A percentile compares a stretch with the other conserved stretches of the same genome.
These are phyloP conservation scores for Penicillium longicatenatum DNA, from an alignment of 495 filamentous ascomycete species.

Conservation along the genomic window DNA sequence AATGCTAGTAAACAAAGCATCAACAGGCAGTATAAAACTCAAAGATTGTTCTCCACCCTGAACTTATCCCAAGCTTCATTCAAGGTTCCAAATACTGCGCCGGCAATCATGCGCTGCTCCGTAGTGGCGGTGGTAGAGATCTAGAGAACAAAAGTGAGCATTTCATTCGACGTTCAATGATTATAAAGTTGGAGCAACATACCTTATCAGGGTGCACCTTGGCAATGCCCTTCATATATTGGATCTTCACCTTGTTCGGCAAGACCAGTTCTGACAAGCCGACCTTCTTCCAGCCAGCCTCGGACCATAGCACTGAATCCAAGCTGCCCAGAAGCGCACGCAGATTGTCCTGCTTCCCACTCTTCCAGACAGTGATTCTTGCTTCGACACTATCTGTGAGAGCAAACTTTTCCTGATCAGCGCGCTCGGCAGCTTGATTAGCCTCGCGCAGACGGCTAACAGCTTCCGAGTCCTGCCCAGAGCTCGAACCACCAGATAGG, in stretches of 20 bases:
- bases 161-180: not conserved
- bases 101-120: slow-evolving; percentile 91
- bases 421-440: slow-evolving; percentile 78
- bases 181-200: slow-evolving; percentile 29
- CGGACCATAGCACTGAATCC: slow-evolving; percentile 88
- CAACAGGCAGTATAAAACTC: slow-evolving; percentile 8
- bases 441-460: slow-evolving; percentile 78
- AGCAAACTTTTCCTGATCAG: slow-evolving; percentile 90
- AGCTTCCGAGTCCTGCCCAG: slow-evolving; percentile 51
- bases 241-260: slow-evolving; percentile 90
- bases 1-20: slow-evolving; percentile 16
- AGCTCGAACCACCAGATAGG: slow-evolving; percentile 31
- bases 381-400: slow-evolving; percentile 83
- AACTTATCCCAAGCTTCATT: slow-evolving; percentile 99
- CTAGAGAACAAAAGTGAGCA: slow-evolving; percentile 44
- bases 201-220: slow-evolving; percentile 99
- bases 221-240: slow-evolving; percentile 98
- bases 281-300: slow-evolving; percentile 94
- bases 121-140: slow-evolving; percentile 86
- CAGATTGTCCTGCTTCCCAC: slow-evolving; percentile 88
- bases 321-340: slow-evolving; percentile 85
- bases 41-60: slow-evolving; percentile 76
- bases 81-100: slow-evolving; percentile 84
- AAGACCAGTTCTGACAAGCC: slow-evolving; percentile 88
- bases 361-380: slow-evolving; percentile 74